Conservation (phyloP, 306 rosid species). For the Castanopsis chinensis region DNA sequence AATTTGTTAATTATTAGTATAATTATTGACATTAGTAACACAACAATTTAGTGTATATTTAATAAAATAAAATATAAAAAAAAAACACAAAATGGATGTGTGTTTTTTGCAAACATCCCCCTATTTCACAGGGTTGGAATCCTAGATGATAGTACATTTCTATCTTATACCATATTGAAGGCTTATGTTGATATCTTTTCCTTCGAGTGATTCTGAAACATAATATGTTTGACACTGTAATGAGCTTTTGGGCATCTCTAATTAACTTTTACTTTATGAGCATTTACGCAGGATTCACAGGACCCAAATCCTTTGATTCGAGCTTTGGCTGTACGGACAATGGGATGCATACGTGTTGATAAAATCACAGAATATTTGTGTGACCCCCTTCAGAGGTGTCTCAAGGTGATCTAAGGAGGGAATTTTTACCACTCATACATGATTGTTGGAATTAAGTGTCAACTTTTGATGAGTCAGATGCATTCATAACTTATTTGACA, state of each 20-base stretch:
- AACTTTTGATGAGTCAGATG: not conserved
- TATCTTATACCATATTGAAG: not conserved
- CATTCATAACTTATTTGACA: not conserved
- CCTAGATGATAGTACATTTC: not conserved
- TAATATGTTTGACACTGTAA: not conserved
- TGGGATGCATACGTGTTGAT: constrained; percentile 99
- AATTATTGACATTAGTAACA: not conserved
- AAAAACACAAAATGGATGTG: not conserved
- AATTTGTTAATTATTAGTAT: not conserved
- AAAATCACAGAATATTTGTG: constrained; percentile 97
- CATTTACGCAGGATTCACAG: constrained; percentile 81
- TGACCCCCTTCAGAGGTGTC: constrained; percentile 99
- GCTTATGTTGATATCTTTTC: not conserved
- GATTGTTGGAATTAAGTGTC: not conserved
- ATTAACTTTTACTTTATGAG: not conserved
- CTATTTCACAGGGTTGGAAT: not conserved
- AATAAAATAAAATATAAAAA: too few species aligned
- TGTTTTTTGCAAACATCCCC: not conserved
- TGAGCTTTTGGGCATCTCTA: constrained; percentile 5
- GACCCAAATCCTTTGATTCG: constrained; percentile 99
- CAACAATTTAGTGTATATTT: too few species aligned
- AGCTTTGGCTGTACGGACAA: constrained; percentile 96
- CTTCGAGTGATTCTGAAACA: not conserved
- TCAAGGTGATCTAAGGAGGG: constrained; percentile 60
- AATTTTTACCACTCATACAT: not conserved